phyloP scores from a whole-genome alignment of 371 early-diverging fungal species.

The Zychaea mexicana region DNA sequence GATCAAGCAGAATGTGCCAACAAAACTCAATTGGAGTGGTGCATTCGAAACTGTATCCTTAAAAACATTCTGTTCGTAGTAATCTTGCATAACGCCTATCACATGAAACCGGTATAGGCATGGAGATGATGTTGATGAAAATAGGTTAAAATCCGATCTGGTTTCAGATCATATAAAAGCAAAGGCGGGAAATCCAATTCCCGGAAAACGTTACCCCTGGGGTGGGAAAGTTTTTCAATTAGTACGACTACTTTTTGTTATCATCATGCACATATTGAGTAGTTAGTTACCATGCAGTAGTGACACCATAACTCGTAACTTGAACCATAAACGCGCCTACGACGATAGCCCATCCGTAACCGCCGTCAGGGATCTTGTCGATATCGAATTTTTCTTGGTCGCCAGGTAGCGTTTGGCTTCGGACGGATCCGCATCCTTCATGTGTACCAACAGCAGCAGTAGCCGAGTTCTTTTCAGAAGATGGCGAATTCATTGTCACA shows the following conservation, averaged over 20 bases:
- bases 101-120: too few species aligned
- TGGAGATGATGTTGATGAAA: not conserved
- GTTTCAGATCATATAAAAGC: not conserved
- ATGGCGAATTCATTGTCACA: not conserved
- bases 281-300: conserved; percentile 26
- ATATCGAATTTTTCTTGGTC: not conserved
- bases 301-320: conserved; percentile 50
- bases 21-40: conserved; percentile 27
- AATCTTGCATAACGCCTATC: conserved; percentile 40
- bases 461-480: not conserved
- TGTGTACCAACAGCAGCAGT: not conserved
- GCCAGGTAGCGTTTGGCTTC: not conserved
- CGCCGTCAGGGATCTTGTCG: conserved; percentile 34
- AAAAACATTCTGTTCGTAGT: conserved; percentile 24
- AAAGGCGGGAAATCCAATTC: not conserved
- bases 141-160: not conserved
- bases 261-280: not conserved
- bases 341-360: conserved; percentile 60
- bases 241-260: not conserved
- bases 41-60: conserved; percentile 6
- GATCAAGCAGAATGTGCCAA: conserved; percentile 33
- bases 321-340: conserved; percentile 54
- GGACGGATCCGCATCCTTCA: not conserved
- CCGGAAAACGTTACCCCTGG: not conserved
- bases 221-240: conserved; percentile 2